A percentile compares a stretch with the other conserved stretches of the same genome.
Conservation (phyloP, 345 rosid species). For the Gossypium thurberi region DNA sequence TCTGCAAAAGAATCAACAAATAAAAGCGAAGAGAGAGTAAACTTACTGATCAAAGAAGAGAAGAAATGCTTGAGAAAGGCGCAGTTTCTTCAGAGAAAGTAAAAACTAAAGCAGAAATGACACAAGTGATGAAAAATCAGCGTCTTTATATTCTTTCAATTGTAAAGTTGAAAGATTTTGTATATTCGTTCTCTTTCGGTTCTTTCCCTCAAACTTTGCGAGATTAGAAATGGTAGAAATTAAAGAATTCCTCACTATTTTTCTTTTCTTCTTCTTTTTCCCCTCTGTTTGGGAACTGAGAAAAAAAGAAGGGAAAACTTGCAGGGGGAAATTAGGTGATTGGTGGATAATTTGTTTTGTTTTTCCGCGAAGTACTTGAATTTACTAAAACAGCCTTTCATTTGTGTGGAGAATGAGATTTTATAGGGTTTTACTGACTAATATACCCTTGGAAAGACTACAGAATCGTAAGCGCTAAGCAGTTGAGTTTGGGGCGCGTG, state of each 20-base stretch:
- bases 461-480: not conserved
- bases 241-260: not conserved
- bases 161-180: not conserved
- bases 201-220: not conserved
- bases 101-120: not conserved
- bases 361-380: not conserved
- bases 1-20: not conserved
- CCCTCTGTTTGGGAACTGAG: not conserved
- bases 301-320: not conserved
- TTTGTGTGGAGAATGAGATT: not conserved
- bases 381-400: not conserved
- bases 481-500: not conserved
- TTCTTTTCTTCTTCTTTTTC: not conserved
- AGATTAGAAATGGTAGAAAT: not conserved
- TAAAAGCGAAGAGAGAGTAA: not conserved
- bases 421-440: not conserved
- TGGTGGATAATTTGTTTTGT: not conserved
- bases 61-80: not conserved
- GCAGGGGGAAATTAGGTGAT: not conserved
- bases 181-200: not conserved
- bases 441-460: not conserved
- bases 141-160: not conserved
- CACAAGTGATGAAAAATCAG: not conserved
- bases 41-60: not conserved
- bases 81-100: not conserved